Conservation (phyloP, 768 basidiomycete species). For the Tulasnella sp. region DNA sequence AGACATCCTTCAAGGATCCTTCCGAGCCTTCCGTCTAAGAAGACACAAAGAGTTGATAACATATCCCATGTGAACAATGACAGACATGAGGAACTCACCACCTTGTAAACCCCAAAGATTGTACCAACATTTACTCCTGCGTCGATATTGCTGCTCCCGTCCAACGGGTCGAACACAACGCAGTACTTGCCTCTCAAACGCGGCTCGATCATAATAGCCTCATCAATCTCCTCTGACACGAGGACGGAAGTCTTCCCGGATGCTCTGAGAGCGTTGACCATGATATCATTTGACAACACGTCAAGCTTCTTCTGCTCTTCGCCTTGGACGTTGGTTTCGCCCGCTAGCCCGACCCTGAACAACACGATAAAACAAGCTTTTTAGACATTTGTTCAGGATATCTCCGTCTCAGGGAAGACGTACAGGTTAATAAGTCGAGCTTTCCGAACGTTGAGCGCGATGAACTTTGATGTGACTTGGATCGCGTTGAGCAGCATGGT, state of each 20-base stretch:
- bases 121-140: constrained; percentile 97
- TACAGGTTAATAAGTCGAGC: constrained; percentile 95
- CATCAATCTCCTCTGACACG: constrained; percentile 90
- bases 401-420: constrained; percentile 26
- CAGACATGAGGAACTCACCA: constrained; percentile 44
- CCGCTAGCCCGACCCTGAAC: constrained; percentile 84
- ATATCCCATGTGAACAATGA: background rate
- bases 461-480: constrained; percentile 93
- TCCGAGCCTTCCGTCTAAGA: constrained; percentile 58
- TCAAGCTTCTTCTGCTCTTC: constrained; percentile 99
- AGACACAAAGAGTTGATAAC: constrained; percentile 5
- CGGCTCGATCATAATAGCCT: constrained; percentile 83
- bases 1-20: constrained; percentile 77
- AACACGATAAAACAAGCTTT: background rate
- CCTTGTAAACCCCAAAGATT: constrained; percentile 92
- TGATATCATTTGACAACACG: constrained; percentile 96
- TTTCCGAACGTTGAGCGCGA: constrained; percentile 94
- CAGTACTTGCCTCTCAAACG: constrained; percentile 79
- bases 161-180: constrained; percentile 96
- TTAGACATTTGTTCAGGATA: constrained; percentile 8
- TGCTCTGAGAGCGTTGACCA: constrained; percentile 92
- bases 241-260: constrained; percentile 96
- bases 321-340: constrained; percentile 92
- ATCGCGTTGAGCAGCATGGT: constrained; percentile 92
- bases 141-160: constrained; percentile 94